Conservation (phyloP, 345 rosid genomes). For the Bruguiera parviflora region DNA sequence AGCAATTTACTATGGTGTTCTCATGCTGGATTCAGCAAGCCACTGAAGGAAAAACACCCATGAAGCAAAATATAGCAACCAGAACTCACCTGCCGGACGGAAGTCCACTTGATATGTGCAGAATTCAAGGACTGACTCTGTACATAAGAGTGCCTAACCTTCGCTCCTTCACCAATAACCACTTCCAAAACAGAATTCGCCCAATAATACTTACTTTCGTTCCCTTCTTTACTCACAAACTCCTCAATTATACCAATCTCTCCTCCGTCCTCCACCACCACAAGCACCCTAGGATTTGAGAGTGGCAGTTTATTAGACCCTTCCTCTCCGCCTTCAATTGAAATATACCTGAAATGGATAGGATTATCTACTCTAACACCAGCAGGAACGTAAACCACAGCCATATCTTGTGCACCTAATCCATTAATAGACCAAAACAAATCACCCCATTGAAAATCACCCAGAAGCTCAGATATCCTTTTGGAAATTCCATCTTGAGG, state of each 20-base stretch:
- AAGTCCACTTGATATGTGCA: slow-evolving; percentile 92
- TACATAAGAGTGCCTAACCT: slow-evolving; percentile 71
- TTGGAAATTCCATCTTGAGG: slow-evolving; percentile 36
- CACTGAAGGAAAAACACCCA: not conserved
- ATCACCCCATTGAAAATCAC: slow-evolving; percentile 71
- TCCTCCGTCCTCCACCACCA: slow-evolving; percentile 73
- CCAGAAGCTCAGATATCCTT: slow-evolving; percentile 43
- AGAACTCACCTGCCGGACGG: slow-evolving; percentile 61
- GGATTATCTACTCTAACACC: slow-evolving; percentile 73
- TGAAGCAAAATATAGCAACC: not conserved
- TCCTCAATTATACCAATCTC: slow-evolving; percentile 82
- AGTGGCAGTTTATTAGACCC: slow-evolving; percentile 57
- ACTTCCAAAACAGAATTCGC: slow-evolving; percentile 73
- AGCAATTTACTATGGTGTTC: not conserved
- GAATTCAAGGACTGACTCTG: slow-evolving; percentile 72
- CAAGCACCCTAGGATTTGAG: slow-evolving; percentile 88
- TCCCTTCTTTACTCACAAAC: slow-evolving; percentile 47
- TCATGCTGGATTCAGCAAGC: not conserved
- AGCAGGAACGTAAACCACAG: slow-evolving; percentile 69
- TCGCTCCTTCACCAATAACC: slow-evolving; percentile 56
- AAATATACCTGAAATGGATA: slow-evolving; percentile 62
- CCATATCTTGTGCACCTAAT: slow-evolving; percentile 81
- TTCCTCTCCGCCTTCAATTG: slow-evolving; percentile 55
- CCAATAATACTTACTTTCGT: slow-evolving; percentile 55
- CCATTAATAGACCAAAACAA: slow-evolving; percentile 90